Percentiles rank a stretch among this genome's conserved stretches.
These are phyloP conservation scores for Candida caryicola DNA, from an alignment of 805 yeast genomes.

Conservation along the genomic window DNA sequence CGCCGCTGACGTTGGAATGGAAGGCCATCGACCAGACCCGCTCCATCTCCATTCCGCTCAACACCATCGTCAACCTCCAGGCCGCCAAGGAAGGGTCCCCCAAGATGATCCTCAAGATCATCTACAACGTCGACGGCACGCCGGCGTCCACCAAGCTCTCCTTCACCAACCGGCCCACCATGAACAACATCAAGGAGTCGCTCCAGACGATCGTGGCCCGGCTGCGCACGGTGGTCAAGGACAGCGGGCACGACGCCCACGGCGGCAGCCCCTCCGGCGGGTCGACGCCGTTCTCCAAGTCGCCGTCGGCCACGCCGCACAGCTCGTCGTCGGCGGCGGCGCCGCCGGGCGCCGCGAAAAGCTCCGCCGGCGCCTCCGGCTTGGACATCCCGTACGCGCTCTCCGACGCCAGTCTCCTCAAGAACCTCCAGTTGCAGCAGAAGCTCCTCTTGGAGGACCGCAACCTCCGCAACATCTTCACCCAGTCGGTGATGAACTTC, in stretches of 20 bases:
- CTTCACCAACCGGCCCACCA: conserved; percentile 68
- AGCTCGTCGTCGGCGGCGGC: conserved; percentile 10
- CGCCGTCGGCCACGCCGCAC: conserved; percentile 4
- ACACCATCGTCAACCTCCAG: conserved; percentile 46
- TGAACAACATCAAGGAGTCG: conserved; percentile 69
- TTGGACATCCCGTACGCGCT: conserved; percentile 23
- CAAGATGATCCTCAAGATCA: conserved; percentile 62
- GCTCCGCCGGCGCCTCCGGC: conserved; percentile 2
- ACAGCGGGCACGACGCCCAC: conserved; percentile 15
- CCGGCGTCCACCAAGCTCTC: conserved; percentile 44
- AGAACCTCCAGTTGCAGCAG: conserved; percentile 77
- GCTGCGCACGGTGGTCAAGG: conserved; percentile 52
- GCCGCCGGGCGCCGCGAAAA: conserved; percentile 4
- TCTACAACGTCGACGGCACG: conserved; percentile 41
- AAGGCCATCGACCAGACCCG: conserved; percentile 40
- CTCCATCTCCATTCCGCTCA: conserved; percentile 33
- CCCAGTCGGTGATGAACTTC: conserved; percentile 79
- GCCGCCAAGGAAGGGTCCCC: conserved; percentile 68
- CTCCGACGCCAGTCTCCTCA: conserved; percentile 50
- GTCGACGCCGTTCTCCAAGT: conserved; percentile 1
- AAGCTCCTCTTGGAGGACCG: conserved; percentile 68
- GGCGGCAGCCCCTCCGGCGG: conserved; percentile 13
- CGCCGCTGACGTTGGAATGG: conserved; percentile 43
- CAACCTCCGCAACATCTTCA: conserved; percentile 67
- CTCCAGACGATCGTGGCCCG: conserved; percentile 68